phyloP scores from a whole-genome alignment of 768 basidiomycete genomes.

The Suillus subluteus region DNA sequence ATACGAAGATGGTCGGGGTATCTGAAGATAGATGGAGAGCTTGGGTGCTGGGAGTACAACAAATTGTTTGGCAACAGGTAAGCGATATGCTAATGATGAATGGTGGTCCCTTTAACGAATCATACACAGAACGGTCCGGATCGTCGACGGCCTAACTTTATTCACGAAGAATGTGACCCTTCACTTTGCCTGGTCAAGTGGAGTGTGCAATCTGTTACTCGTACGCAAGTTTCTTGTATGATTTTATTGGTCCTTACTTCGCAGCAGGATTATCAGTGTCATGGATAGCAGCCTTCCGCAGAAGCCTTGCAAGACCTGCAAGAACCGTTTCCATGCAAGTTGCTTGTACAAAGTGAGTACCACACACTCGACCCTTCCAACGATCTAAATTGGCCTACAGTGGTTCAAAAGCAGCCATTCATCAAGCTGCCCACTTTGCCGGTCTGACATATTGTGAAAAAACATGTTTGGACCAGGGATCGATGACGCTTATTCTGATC shows the following conservation, averaged over 20 bases:
- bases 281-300: slow-evolving; percentile 86
- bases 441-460: slow-evolving; percentile 75
- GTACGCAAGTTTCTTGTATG: slow-evolving; percentile 43
- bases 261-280: slow-evolving; percentile 81
- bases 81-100: slow-evolving; percentile 23
- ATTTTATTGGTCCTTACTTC: slow-evolving; percentile 4
- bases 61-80: slow-evolving; percentile 87
- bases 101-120: neutral
- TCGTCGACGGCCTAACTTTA: slow-evolving; percentile 83
- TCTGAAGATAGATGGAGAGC: slow-evolving; percentile 89
- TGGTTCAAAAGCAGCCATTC: slow-evolving; percentile 92
- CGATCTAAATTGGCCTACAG: slow-evolving; percentile 38
- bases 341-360: slow-evolving; percentile 83
- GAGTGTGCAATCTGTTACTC: slow-evolving; percentile 98
- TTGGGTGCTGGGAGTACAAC: slow-evolving; percentile 92
- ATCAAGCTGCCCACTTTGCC: slow-evolving; percentile 89
- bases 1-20: slow-evolving; percentile 83
- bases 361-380: neutral
- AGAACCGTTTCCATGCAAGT: slow-evolving; percentile 89
- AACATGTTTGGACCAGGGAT: neutral
- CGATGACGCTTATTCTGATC: neutral
- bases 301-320: slow-evolving; percentile 93
- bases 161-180: slow-evolving; percentile 94
- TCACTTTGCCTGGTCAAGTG: slow-evolving; percentile 93
- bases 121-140: slow-evolving; percentile 76